phyloP scores from a whole-genome alignment of 805 yeast genomes.

The Scheffersomyces lignosus region DNA sequence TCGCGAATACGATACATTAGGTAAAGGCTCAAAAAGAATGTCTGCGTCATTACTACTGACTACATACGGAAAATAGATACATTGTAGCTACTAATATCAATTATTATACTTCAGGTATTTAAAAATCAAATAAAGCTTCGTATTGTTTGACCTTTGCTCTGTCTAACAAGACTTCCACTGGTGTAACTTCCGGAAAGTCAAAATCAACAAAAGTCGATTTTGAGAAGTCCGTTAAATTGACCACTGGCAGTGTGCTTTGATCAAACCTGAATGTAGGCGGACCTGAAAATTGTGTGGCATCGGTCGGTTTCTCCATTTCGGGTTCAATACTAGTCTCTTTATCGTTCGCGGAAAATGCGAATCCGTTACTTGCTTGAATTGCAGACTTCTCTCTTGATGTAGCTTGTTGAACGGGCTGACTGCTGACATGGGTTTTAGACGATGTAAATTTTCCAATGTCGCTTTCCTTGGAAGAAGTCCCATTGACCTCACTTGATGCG shows the following conservation, averaged over 20 bases:
- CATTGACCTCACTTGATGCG: neutral
- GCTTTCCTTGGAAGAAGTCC: neutral
- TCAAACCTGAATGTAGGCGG: neutral
- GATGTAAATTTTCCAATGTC: neutral
- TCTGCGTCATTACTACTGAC: too few species aligned
- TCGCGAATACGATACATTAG: too few species aligned
- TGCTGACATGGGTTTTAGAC: too few species aligned
- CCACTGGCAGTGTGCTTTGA: neutral
- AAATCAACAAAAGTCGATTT: neutral
- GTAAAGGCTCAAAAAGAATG: too few species aligned
- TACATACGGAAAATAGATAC: too few species aligned
- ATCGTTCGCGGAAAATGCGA: neutral
- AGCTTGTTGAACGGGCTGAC: neutral
- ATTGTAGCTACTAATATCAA: too few species aligned
- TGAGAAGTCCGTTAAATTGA: slow-evolving; percentile 1
- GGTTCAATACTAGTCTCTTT: neutral
- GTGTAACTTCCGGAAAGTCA: slow-evolving; percentile 25
- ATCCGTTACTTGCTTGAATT: neutral
- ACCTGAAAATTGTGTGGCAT: too few species aligned
- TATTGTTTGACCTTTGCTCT: slow-evolving; percentile 25
- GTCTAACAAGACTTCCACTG: slow-evolving; percentile 19
- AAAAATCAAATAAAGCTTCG: slow-evolving; percentile 28
- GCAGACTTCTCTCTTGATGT: neutral
- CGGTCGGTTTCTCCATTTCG: too few species aligned
- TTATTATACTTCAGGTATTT: too few species aligned